Conservation (phyloP, 495 filamentous ascomycete genomes). For the Tetracladium marchalianum region DNA sequence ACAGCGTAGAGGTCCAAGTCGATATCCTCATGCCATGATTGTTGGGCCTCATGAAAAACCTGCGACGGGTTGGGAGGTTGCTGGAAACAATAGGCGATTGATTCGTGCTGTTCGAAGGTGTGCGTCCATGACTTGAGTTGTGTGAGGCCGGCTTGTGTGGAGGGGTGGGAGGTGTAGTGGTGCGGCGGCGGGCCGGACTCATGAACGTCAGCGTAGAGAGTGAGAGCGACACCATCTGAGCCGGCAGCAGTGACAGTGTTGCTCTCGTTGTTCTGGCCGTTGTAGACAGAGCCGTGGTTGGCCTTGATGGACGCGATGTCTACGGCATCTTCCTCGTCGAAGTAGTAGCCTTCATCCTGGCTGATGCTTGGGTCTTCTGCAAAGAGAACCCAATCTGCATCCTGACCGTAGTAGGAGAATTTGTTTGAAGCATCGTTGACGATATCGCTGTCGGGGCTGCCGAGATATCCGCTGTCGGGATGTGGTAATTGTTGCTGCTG, state of each 20-base stretch:
- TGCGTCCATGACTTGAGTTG: constrained; percentile 2
- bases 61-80: constrained; percentile 2
- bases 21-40: too few species aligned
- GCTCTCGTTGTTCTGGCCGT: neutral
- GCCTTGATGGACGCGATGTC: neutral
- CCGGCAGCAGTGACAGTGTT: neutral
- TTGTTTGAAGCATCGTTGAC: too few species aligned
- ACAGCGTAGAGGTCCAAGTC: too few species aligned
- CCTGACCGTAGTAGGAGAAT: too few species aligned
- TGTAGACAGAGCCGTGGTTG: constrained; percentile 1
- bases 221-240: constrained; percentile 2
- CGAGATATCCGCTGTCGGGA: too few species aligned
- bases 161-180: too few species aligned
- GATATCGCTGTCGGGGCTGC: too few species aligned
- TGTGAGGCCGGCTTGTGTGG: neutral
- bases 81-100: constrained; percentile 9
- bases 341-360: too few species aligned
- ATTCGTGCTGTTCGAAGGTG: constrained; percentile 8
- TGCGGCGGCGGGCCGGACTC: neutral
- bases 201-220: neutral
- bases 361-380: too few species aligned
- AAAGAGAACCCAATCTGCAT: too few species aligned
- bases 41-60: too few species aligned
- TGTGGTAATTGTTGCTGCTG: too few species aligned
- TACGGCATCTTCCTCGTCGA: neutral